These are phyloP conservation scores for Coemansia sp. DNA, from an alignment of 192 early-diverging fungal genomes.

Conservation along the genomic window DNA sequence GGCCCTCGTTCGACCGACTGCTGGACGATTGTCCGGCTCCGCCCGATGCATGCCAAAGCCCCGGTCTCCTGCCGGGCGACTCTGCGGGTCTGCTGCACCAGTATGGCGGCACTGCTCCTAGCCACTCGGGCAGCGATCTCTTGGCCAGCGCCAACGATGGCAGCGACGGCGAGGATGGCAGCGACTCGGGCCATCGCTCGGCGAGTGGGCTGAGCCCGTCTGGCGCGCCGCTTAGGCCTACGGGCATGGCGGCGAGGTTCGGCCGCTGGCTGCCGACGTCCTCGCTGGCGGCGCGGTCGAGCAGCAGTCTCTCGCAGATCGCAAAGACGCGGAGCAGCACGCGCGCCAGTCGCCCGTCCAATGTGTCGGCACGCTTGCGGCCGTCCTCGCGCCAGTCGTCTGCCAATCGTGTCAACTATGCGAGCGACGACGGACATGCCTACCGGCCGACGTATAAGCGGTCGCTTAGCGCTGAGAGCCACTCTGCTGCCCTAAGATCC, in stretches of 20 bases:
- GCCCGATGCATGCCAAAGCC: not conserved
- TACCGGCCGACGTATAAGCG: not conserved
- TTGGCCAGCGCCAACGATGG: slow-evolving; percentile 5
- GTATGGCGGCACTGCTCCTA: slow-evolving; percentile 4
- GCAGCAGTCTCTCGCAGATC: not conserved
- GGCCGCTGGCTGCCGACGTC: slow-evolving; percentile 35
- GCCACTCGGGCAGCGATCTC: slow-evolving; percentile 20
- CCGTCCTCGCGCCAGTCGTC: slow-evolving; percentile 52
- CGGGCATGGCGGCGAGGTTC: slow-evolving; percentile 45
- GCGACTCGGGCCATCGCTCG: slow-evolving; percentile 25
- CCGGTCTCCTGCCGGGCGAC: slow-evolving; percentile 8
- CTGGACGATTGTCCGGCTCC: slow-evolving; percentile 20
- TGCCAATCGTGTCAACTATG: slow-evolving; percentile 28
- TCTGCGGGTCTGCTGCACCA: slow-evolving; percentile 8
- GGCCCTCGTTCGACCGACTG: slow-evolving; percentile 37
- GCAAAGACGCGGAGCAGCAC: slow-evolving; percentile 17
- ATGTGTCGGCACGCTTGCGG: slow-evolving; percentile 21
- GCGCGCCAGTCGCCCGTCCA: slow-evolving; percentile 13
- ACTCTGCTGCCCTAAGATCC: not conserved
- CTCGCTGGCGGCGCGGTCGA: slow-evolving; percentile 3
- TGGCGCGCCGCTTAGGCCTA: slow-evolving; percentile 14
- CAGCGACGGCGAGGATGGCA: slow-evolving; percentile 18
- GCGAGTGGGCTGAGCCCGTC: slow-evolving; percentile 8
- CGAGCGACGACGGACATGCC: slow-evolving; percentile 30
- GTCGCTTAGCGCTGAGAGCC: slow-evolving; percentile 1